phyloP scores from a whole-genome alignment of 352 stramenopile genomes.

The Pythium rhizo-oryzae region DNA sequence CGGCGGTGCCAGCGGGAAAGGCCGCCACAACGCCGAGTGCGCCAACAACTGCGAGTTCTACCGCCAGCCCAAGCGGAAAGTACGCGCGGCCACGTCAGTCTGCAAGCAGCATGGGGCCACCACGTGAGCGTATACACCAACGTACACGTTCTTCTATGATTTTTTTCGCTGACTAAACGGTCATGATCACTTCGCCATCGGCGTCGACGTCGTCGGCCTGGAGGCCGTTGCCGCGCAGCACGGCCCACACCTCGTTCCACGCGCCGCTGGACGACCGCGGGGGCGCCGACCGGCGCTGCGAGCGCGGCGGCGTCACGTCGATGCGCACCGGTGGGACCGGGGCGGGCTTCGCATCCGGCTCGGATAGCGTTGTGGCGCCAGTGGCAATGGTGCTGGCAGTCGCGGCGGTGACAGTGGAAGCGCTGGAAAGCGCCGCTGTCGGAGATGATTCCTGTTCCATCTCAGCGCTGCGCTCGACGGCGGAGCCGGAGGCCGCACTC shows the following conservation, averaged over 20 bases:
- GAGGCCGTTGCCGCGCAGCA: conserved; percentile 55
- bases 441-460: no score
- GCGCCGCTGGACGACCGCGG: conserved; percentile 15
- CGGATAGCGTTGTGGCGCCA: no score
- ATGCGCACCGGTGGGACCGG: conserved; percentile 7
- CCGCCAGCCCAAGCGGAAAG: conserved; percentile 61
- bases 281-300: conserved; percentile 34
- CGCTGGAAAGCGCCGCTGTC: no score
- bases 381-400: no score
- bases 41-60: conserved; percentile 79
- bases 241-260: conserved; percentile 49
- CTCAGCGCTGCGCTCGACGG: no score
- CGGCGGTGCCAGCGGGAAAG: conserved; percentile 11
- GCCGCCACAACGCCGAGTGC: conserved; percentile 26
- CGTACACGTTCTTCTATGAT: not conserved
- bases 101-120: conserved; percentile 60
- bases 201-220: conserved; percentile 39
- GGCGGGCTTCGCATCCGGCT: no score
- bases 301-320: conserved; percentile 31
- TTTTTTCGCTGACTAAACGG: conserved; percentile 42
- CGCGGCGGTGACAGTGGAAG: no score
- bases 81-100: conserved; percentile 52
- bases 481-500: no score
- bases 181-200: conserved; percentile 84
- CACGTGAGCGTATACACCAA: not conserved